Evolutionary conservation across 2,329 filamentous ascomycete species (phyloP).

Genomic region (Hymenoscyphus albidus): DNA sequence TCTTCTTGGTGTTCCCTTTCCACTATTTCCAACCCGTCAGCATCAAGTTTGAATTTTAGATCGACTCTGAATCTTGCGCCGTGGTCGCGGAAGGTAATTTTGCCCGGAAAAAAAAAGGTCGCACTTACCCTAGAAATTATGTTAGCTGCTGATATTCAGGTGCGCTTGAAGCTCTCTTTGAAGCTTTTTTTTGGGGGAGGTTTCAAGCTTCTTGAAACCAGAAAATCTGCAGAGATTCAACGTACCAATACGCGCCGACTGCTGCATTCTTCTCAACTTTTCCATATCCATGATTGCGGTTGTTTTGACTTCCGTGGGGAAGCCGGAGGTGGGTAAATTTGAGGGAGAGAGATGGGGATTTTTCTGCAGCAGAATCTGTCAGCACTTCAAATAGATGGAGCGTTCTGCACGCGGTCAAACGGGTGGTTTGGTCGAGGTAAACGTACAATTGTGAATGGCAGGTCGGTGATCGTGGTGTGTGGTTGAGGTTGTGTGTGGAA

Average conservation of each 20-base stretch:
- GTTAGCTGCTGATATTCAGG: conserved; percentile 17
- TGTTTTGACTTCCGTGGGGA: conserved; percentile 28
- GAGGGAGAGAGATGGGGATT: conserved; percentile 11
- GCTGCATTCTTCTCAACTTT: conserved; percentile 64
- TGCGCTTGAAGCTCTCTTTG: background rate
- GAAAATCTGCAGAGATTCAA: conserved; percentile 4
- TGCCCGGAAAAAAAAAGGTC: background rate
- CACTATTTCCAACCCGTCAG: conserved; percentile 46
- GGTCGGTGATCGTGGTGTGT: conserved; percentile 7
- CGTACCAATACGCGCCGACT: conserved; percentile 50
- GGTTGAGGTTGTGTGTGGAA: conserved; percentile 1
- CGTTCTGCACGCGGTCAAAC: background rate
- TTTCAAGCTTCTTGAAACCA: conserved; percentile 2
- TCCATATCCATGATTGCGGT: conserved; percentile 58
- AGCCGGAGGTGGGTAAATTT: conserved; percentile 19
- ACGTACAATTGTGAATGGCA: conserved; percentile 8
- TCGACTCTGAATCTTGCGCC: background rate
- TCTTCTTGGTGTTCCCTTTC: conserved; percentile 96
- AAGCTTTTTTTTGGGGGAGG: background rate
- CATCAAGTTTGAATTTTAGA: conserved; percentile 12
- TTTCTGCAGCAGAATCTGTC: conserved; percentile 9
- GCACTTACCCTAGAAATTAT: conserved; percentile 24
- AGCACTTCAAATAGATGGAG: background rate
- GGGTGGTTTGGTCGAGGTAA: background rate
- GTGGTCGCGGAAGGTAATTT: background rate